Base-by-base conservation (phyloP, 1,284 basidiomycete genomes). In the Ustilago crameri region DNA sequence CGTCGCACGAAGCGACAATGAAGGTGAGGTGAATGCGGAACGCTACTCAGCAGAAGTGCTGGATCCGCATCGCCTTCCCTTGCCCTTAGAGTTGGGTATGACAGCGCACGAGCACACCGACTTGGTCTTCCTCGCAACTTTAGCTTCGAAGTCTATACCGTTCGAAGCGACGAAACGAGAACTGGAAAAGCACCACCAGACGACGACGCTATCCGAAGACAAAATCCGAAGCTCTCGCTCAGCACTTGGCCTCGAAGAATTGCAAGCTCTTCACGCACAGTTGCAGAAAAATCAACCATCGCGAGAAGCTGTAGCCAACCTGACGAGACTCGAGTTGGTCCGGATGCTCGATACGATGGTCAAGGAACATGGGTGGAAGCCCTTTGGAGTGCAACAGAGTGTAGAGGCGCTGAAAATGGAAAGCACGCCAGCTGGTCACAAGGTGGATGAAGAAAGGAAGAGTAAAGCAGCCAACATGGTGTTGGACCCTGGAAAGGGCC, bases 101-200 rank as follows among this genome's bases (percentile, higher is more conserved):
- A 69, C 66, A 32, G 59, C 66, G 5, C 59, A 57, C 32, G 46
- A 56, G 14, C 60, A 63, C 9, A 59, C 60, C 2, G 66, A 69
- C 14, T 51, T 69, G 10, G 52, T 69, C 34, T 62, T 53, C 26
- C 51, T 58, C 9, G 18, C 46, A 17, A 22, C 44, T 14, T 45
- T 69, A 14, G 53, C 45, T 4, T 2, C 17, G 3, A 57, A 57
- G 37, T 46, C 53, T n/a, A 14, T 18, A 5, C 42, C 18, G 32
- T 7, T 7, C 26, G 40, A 54, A 3, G 23, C 17, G 5, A 38
- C 46, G 17, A 9, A 30, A 15, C 51, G 48, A 27, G 43, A 55
- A 9, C 14, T 58, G 0, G 48, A 55, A 12, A 54, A 44, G 40
- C 54, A 69, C 10, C 27, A 54, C 48, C 24, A 27, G 17, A 9